Conservation (phyloP, 2,329 filamentous ascomycete species). For the Epichloe coenophiala region DNA sequence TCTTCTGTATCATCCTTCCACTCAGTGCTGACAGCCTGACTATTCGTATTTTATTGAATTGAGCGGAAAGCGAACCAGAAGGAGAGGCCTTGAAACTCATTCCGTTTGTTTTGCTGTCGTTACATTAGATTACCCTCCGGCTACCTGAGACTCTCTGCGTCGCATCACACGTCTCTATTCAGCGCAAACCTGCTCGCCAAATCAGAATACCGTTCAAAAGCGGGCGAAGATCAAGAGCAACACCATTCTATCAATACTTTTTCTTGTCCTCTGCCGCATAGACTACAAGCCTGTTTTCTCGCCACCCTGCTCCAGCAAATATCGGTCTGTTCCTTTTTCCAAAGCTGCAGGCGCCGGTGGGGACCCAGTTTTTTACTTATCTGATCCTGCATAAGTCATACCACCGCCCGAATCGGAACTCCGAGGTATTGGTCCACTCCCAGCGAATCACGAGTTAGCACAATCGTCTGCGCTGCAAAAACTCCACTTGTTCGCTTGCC, state of each 20-base stretch:
- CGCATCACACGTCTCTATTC: background rate
- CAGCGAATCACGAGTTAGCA: constrained; percentile 5
- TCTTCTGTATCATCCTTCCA: background rate
- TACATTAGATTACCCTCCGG: background rate
- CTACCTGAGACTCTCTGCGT: background rate
- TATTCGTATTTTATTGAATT: background rate
- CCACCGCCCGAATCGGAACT: constrained; percentile 13
- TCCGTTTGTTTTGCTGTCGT: background rate
- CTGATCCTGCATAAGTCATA: constrained; percentile 5
- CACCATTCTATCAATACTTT: background rate
- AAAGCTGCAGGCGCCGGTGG: background rate
- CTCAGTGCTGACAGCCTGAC: background rate
- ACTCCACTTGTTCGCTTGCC: constrained; percentile 4
- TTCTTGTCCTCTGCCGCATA: background rate
- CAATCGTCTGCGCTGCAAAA: constrained; percentile 5
- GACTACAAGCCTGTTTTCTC: background rate
- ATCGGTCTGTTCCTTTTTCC: background rate
- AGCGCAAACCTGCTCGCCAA: constrained; percentile 3
- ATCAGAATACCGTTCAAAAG: background rate
- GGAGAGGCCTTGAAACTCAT: background rate
- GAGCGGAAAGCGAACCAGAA: background rate
- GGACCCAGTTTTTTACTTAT: background rate
- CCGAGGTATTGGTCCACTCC: constrained; percentile 9
- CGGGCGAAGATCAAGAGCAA: background rate
- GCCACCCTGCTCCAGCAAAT: background rate